These are phyloP conservation scores for Gracilaria gracilis DNA, from an alignment of 23 red algal genomes.

Conservation along the genomic window DNA sequence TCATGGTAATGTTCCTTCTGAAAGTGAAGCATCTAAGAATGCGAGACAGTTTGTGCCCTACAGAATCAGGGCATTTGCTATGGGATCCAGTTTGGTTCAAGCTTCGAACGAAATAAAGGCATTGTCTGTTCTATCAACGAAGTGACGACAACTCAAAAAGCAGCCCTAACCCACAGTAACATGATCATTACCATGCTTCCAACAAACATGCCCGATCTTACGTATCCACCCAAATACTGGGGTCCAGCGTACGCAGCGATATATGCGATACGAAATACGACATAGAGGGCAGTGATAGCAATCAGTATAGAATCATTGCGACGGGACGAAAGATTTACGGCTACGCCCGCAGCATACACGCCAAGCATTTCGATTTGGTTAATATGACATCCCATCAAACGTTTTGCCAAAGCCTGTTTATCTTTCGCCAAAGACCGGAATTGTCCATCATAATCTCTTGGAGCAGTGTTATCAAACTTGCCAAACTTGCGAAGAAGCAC, in stretches of 20 bases:
- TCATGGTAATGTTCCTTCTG: too few relatives aligned
- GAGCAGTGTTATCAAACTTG: constrained; percentile 47
- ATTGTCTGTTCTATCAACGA: background rate
- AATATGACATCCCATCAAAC: constrained; percentile 19
- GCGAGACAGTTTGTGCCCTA: too few relatives aligned
- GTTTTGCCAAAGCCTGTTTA: constrained; percentile 12
- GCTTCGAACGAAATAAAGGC: background rate
- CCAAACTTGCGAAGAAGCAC: constrained; percentile 12
- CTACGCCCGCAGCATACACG: constrained; percentile 41
- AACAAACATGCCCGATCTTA: constrained; percentile 35
- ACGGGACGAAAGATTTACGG: background rate
- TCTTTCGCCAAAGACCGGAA: constrained; percentile 9
- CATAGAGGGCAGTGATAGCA: constrained; percentile 25
- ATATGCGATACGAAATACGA: constrained; percentile 24
- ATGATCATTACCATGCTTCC: constrained; percentile 10
- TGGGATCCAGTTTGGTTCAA: too few relatives aligned
- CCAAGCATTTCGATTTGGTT: constrained; percentile 48
- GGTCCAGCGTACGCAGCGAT: constrained; percentile 32
- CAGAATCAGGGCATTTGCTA: too few relatives aligned
- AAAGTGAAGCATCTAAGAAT: too few relatives aligned
- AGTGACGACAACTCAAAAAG: background rate
- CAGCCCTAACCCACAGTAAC: background rate
- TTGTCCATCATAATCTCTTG: constrained; percentile 7
- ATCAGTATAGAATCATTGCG: background rate
- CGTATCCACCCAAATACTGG: constrained; percentile 19